phyloP scores from a whole-genome alignment of 1,139 yeast species.

The Yamadazyma mexicana region DNA sequence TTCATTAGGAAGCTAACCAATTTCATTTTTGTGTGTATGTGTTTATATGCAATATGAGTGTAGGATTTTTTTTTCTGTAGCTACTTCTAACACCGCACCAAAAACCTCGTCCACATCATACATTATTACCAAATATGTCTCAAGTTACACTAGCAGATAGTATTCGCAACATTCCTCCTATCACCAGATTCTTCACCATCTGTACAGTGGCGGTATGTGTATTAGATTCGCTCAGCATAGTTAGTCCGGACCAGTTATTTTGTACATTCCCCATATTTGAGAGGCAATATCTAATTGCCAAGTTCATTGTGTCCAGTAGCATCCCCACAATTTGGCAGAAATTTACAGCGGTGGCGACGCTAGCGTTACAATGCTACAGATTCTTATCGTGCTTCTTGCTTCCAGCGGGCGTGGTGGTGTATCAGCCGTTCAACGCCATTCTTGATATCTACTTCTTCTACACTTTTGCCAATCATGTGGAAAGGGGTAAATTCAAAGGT shows the following conservation, averaged over 20 bases:
- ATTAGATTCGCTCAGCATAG: slow-evolving; percentile 20
- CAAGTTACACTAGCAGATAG: slow-evolving; percentile 24
- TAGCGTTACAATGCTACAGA: slow-evolving; percentile 38
- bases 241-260: slow-evolving; percentile 12
- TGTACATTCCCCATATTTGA: slow-evolving; percentile 5
- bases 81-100: not conserved
- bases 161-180: slow-evolving; percentile 44
- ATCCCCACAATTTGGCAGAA: not conserved
- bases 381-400: slow-evolving; percentile 51
- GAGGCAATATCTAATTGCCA: not conserved
- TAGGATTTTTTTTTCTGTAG: not conserved
- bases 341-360: not conserved
- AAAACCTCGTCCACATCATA: not conserved
- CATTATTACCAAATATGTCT: slow-evolving; percentile 5
- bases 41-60: no score
- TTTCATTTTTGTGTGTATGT: slow-evolving; percentile 29
- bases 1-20: slow-evolving; percentile 78
- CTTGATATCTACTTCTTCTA: slow-evolving; percentile 59
- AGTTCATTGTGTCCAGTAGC: not conserved
- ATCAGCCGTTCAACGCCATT: slow-evolving; percentile 45
- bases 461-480: slow-evolving; percentile 57
- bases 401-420: slow-evolving; percentile 32
- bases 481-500: slow-evolving; percentile 51
- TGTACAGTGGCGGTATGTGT: slow-evolving; percentile 34
- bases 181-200: slow-evolving; percentile 46